These are phyloP conservation scores for Inonotus hispidus DNA, from an alignment of 1,284 basidiomycete genomes.

Conservation along the genomic window DNA sequence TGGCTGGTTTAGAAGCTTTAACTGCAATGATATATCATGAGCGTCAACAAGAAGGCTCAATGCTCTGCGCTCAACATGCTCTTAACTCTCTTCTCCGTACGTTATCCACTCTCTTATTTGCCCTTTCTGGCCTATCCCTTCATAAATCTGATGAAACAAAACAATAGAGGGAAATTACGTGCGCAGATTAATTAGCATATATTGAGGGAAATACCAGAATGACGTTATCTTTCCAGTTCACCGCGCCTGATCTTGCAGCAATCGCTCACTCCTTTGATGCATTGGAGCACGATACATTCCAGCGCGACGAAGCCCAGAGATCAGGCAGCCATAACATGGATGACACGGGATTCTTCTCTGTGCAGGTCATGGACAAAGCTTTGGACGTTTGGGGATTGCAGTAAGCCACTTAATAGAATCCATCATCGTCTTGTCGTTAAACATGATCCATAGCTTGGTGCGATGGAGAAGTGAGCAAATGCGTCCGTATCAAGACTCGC, in stretches of 20 bases:
- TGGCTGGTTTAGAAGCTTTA: conserved; percentile 54
- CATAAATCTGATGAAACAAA: conserved; percentile 16
- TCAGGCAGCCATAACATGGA: conserved; percentile 77
- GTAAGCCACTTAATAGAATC: conserved; percentile 35
- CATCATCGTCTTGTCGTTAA: conserved; percentile 28
- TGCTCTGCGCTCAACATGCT: conserved; percentile 84
- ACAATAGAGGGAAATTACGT: conserved; percentile 67
- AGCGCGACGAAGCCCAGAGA: conserved; percentile 27
- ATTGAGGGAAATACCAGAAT: conserved; percentile 1
- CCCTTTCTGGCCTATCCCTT: conserved; percentile 15
- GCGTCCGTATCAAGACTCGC: conserved; percentile 66
- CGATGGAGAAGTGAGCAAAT: conserved; percentile 85
- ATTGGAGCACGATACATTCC: conserved; percentile 25
- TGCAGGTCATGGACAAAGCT: conserved; percentile 77
- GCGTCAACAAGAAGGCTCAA: conserved; percentile 67
- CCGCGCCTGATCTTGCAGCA: conserved; percentile 79
- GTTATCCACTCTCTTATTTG: conserved; percentile 27
- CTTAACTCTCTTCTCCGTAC: conserved; percentile 74
- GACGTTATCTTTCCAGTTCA: conserved; percentile 48
- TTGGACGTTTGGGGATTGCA: conserved; percentile 79
- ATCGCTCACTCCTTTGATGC: conserved; percentile 68
- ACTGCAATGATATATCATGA: conserved; percentile 68
- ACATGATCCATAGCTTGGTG: conserved; percentile 42
- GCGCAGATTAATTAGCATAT: conserved; percentile 24
- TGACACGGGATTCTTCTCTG: conserved; percentile 87